phyloP scores from a whole-genome alignment of 495 filamentous ascomycete genomes.

The Pseudoneurospora amorphoporcata region DNA sequence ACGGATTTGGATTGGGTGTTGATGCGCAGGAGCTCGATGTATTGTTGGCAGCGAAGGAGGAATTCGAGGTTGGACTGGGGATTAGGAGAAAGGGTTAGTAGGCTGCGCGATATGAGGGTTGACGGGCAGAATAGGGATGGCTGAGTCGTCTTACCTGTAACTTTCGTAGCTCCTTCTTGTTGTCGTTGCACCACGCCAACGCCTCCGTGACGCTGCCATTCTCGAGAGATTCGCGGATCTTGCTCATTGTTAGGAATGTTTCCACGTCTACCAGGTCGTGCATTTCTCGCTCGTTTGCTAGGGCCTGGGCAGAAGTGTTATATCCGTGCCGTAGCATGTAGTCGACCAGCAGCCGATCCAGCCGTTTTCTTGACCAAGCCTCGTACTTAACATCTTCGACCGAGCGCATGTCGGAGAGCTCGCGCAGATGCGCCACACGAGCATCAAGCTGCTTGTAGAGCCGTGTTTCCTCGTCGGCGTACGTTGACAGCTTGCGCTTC shows the following conservation, averaged over 20 bases:
- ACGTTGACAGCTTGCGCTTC: conserved; percentile 71
- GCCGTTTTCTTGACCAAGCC: conserved; percentile 67
- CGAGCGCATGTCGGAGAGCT: conserved; percentile 68
- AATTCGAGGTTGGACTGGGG: conserved; percentile 78
- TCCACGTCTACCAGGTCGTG: conserved; percentile 75
- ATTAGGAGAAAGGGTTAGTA: conserved; percentile 15
- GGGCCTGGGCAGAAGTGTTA: conserved; percentile 58
- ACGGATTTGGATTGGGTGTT: conserved; percentile 47
- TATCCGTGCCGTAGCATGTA: conserved; percentile 82
- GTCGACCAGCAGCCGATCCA: conserved; percentile 82
- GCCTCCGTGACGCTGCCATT: conserved; percentile 65
- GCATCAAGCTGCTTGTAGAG: conserved; percentile 64
- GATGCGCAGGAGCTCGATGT: conserved; percentile 75
- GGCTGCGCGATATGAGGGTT: not conserved
- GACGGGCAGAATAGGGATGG: not conserved
- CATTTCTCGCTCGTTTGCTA: conserved; percentile 59
- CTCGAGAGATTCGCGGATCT: conserved; percentile 60
- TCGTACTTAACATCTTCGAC: conserved; percentile 92
- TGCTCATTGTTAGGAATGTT: conserved; percentile 74
- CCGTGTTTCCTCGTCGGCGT: conserved; percentile 66
- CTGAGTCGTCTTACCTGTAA: conserved; percentile 49
- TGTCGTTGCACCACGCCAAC: conserved; percentile 82
- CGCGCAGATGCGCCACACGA: conserved; percentile 67
- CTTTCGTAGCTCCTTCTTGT: conserved; percentile 77
- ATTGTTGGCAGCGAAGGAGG: conserved; percentile 90